These are phyloP conservation scores for Chrysanthemum makinoi DNA, from an alignment of 129 eudicot genomes.

Conservation along the genomic window DNA sequence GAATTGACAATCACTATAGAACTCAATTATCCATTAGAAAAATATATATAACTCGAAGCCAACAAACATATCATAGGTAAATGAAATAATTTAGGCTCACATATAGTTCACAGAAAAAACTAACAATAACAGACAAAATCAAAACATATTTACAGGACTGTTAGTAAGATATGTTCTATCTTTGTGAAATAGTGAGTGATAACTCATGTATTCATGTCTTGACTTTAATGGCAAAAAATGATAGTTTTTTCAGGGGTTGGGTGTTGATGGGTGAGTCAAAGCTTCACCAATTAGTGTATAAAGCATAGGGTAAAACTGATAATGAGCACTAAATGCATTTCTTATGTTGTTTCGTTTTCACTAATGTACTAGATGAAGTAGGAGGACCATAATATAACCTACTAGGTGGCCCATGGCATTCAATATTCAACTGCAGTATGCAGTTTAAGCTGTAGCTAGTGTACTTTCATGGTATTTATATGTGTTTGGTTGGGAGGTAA, in stretches of 20 bases:
- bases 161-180: background rate
- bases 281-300: conserved; percentile 15
- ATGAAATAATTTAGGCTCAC: background rate
- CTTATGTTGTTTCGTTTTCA: conserved; percentile 25
- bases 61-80: background rate
- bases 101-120: too few relatives aligned
- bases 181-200: conserved; percentile 11
- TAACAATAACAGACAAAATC: too few relatives aligned
- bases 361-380: conserved; percentile 16
- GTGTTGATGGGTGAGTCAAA: conserved; percentile 25
- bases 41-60: background rate
- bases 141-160: too few relatives aligned
- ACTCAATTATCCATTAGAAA: too few relatives aligned
- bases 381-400: conserved; percentile 22
- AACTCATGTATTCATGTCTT: background rate
- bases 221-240: conserved; percentile 28
- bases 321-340: conserved; percentile 33
- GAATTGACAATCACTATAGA: too few relatives aligned
- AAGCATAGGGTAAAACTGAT: conserved; percentile 21
- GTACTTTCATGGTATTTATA: background rate
- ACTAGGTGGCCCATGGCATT: conserved; percentile 22
- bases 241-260: conserved; percentile 25
- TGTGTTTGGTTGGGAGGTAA: conserved; percentile 10
- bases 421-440: conserved; percentile 12
- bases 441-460: conserved; percentile 4